Evolutionary conservation across 2,329 filamentous ascomycete genomes (phyloP), one percentile per base, ranked within the genome.

Genomic region (Gremmenia infestans): DNA sequence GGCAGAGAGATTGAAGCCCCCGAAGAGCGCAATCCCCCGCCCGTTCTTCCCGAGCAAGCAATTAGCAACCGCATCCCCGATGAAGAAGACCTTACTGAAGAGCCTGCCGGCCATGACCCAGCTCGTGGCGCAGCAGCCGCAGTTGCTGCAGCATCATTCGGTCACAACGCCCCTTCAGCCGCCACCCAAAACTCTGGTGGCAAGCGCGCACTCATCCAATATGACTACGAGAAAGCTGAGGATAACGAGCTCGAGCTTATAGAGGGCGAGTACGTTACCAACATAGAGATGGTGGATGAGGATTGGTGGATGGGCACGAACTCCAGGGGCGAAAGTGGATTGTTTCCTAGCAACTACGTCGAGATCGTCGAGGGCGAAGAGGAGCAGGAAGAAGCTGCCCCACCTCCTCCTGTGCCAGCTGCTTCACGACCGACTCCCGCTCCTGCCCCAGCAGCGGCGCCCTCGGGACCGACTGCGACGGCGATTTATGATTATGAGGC

Each of bases 251-350:
- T 99, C 55, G 91, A 96, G 63, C 81, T 99, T 17, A 80, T 82
- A 25, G 94, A 99, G 73, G 92, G 92, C 60, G 89, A 97, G 67
- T 83, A 86, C 61, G 87, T 99, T 39, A 91, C 82, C 23, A 87
- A 96, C 70, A 96, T 99, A 67, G 91, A 97, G 60, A 95, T 95
- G 89, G 91, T 99, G 2, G 94, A 97, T 65, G 88, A 95, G 51
- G 93, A 99, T 70, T 99, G 94, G 94, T 99, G 94, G 94, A 88
- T 96, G 82, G 94, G 95, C 45, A 89, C 88, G 63, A 99, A 97
- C 75, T 76, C 81, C 22, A 80, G 78, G 59, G 94, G 94, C 65
- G 91, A 97, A 72, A 86, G 80, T 56, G 94, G 94, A 48, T 79
- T 99, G 37, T 97, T 99, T 79, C 94, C 94, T 5, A 94, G 90